Base-by-base conservation (phyloP, 345 rosid genomes). In the Populus tremula region DNA sequence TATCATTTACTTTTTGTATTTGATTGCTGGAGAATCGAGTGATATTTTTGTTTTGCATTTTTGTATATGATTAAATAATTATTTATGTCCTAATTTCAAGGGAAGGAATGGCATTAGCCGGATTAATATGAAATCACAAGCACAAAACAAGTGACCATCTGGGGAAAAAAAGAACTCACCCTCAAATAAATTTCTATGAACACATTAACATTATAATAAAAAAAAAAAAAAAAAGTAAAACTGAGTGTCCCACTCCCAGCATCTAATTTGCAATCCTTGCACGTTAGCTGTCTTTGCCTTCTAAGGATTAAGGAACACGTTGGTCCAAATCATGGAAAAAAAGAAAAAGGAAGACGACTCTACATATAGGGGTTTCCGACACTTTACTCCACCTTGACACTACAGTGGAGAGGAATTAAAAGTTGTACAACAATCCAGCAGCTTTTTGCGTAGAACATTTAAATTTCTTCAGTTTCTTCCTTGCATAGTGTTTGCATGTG, bases 161-260 rank as follows among this genome's bases (percentile, higher is more conserved):
- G 29, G 5, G 8, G 45, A 10, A 10, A 4, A 25, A 23, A 54
- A 69, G 18, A 69, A 76, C 5, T 56, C 69, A 59, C 61, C 21
- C 62, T 39, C 39, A 75, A 77, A 61, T 12, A 43, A 64, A 36
- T 78, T 71, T 50, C 41, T 50, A 49, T 71, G 8, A 49, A 71
- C 76, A 50, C 67, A 20, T 20, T 11, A 59, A 50, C 67, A 20
- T 20, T 9, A 54, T 29, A 18, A 67, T 25, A 29, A 9, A 16
- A 63, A 36, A 29, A 9, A n/a, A 63, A 36, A 49, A 9, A n/a
- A 63, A 36, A 49, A 2, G 39, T 64, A 27, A 53, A 49, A 78
- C 78, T n/a, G 14, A 41, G 78, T 54, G 61, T 23, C 49, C 80
- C 71, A 0, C 45, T 23, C 36, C 80, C 71, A 1, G 62, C 62